Base-by-base conservation (phyloP, 768 basidiomycete genomes). In the Dioszegia hungarica region DNA sequence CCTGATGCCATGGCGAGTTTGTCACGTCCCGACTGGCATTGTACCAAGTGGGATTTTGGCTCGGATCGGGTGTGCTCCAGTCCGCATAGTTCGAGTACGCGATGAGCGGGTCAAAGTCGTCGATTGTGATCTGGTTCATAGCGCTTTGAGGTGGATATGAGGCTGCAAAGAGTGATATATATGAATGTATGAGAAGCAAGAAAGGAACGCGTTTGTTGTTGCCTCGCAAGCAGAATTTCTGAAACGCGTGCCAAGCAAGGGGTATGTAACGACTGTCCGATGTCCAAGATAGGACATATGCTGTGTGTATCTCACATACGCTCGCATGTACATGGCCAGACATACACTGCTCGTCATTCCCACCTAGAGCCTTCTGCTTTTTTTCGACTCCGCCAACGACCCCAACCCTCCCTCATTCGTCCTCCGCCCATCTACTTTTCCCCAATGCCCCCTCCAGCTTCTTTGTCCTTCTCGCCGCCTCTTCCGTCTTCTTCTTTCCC, bases 81-180 rank as follows among this genome's bases (percentile, higher is more conserved):
- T 72, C 62, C 1, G 40, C 51, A 20, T 67, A 64, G 44, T 74
- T 62, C 8, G 58, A 40, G 38, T 65, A 73, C 3, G 31, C 28
- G 56, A 77, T 50, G 1, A 69, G 43, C 1, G 76, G 72, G 48
- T 77, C 76, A 57, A 75, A 77, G 59, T 77, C 76, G 49, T 77
- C 76, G 49, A 71, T 57, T 10, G 70, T 73, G 38, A 73, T 41
- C 43, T 69, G 72, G 29, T 24, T 19, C 20, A 39, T 29, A 3
- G 34, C 12, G 34, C 49, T 22, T 51, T 33, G 34, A n/a, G 36
- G 17, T 15, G 4, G 36, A 10, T 22, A 49, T 49, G 8, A 20
- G 8, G 5, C 38, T 39, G 9, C 9, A 39, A 39, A n/a, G 38
- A 8, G 8, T 8, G 15, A 34, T 34, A 15, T 9, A 34, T 8